Percentiles rank a stretch among this genome's conserved stretches.
Evolutionary conservation across 192 early-diverging fungal genomes (phyloP).

Genomic region (Piromyces sp.): DNA sequence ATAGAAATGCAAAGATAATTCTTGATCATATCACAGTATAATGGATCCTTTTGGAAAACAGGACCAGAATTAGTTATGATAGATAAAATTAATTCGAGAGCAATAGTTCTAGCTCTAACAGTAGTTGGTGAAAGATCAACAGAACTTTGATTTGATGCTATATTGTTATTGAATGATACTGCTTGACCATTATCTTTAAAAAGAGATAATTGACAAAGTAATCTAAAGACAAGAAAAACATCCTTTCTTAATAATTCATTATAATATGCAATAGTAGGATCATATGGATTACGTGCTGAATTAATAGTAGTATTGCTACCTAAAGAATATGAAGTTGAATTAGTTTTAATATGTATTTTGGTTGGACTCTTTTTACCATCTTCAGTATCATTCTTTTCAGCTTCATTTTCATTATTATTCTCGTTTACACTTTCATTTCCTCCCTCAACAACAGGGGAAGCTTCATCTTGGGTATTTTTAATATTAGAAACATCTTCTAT

Average conservation of each 20-base stretch:
- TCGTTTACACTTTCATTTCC: no score
- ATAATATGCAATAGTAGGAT: slow-evolving; percentile 30
- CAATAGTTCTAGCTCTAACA: slow-evolving; percentile 17
- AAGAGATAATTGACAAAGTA: slow-evolving; percentile 28
- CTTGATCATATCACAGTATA: slow-evolving; percentile 17
- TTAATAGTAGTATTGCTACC: not conserved
- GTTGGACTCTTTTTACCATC: not conserved
- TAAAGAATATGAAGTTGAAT: not conserved
- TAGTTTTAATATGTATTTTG: not conserved
- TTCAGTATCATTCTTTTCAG: not conserved
- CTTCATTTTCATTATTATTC: not conserved
- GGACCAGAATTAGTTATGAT: slow-evolving; percentile 30
- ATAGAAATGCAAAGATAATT: slow-evolving; percentile 23
- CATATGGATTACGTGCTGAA: slow-evolving; percentile 17
- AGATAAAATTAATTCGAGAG: slow-evolving; percentile 35
- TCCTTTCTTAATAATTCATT: slow-evolving; percentile 28
- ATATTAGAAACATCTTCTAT: not conserved
- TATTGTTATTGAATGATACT: not conserved
- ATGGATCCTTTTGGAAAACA: slow-evolving; percentile 21
- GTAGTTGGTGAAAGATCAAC: slow-evolving; percentile 16
- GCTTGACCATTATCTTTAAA: slow-evolving; percentile 13
- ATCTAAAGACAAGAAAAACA: slow-evolving; percentile 25
- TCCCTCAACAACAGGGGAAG: no score
- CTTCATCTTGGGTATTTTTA: no score
- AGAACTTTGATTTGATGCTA: slow-evolving; percentile 1